Base-by-base conservation (phyloP, 1,139 yeast genomes). In the Pichia sp. region DNA sequence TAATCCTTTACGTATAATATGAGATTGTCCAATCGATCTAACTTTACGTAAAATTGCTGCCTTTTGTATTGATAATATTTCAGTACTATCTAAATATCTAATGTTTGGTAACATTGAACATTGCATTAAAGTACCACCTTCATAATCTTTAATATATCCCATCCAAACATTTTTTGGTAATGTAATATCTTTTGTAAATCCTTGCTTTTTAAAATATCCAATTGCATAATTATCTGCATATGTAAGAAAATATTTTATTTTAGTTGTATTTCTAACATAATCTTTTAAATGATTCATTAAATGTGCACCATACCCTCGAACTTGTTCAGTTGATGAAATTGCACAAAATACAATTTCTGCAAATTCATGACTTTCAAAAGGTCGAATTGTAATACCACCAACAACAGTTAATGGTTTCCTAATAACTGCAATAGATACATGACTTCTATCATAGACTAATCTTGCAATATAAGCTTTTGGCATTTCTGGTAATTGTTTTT, bases 331-430 rank as follows among this genome's bases (percentile, higher is more conserved):
- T 3, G 97, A 87, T 35, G 95, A 84, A 47, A 92, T 92, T 27
- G 99, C 99, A 74, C 97, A 92, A 59, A 92, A 92, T 25, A 94
- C 99, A 68, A 92, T 92, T 65, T 92, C 99, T 1, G 98, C 99
- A 71, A 92, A 94, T 57, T 79, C 83, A 50, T 96, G 76, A 46
- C 80, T 79, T 59, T 87, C 86, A 65, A 92, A 92, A 2, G 99
- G 98, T 48, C 97, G 73, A 61, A 87, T 90, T 0, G 99, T 94
- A 44, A 92, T 90, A 3, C 99, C 99, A 34, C 99, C 99, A 2
- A 92, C 97, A 28, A 92, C 98, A 0, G 95, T 87, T 54, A 92
- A 66, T 11, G 97, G 97, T 55, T 86, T 87, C 50, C 96, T 73
- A 22, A 92, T 92, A 44, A 94, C 96, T 1, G 98, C 98, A 78